Evolutionary conservation across 2,329 filamentous ascomycete genomes (phyloP).

Genomic region (Didymella arachidicola): DNA sequence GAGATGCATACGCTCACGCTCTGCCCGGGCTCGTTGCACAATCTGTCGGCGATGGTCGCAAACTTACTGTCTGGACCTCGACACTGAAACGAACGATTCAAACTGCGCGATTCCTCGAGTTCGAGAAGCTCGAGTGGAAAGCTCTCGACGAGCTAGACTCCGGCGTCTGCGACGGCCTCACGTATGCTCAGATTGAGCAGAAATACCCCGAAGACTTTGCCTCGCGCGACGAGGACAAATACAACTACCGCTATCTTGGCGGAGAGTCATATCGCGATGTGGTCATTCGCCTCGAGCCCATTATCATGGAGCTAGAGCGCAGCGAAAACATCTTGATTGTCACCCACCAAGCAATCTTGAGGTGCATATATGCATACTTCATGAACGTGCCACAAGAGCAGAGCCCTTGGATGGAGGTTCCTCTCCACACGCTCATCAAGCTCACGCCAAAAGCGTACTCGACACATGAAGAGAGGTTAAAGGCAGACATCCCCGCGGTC

Average conservation of each 20-base stretch:
- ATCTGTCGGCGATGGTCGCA: constrained; percentile 78
- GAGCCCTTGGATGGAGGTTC: constrained; percentile 98
- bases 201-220: constrained; percentile 92
- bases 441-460: constrained; percentile 93
- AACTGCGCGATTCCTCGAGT: constrained; percentile 85
- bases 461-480: constrained; percentile 86
- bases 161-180: constrained; percentile 94
- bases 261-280: constrained; percentile 97
- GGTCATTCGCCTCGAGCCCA: constrained; percentile 95
- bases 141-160: constrained; percentile 96
- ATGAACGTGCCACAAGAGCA: constrained; percentile 95
- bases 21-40: constrained; percentile 84
- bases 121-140: constrained; percentile 98
- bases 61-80: constrained; percentile 77
- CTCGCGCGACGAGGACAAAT: constrained; percentile 96
- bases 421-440: constrained; percentile 94
- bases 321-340: constrained; percentile 98
- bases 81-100: constrained; percentile 86
- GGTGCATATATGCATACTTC: constrained; percentile 98
- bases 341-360: constrained; percentile 93
- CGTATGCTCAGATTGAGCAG: constrained; percentile 93
- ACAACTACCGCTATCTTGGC: constrained; percentile 98
- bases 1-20: constrained; percentile 84
- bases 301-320: constrained; percentile 98
- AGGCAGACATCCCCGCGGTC: constrained; percentile 92